Evolutionary conservation across 1,284 basidiomycete species (phyloP), one percentile per base, ranked within the genome.

Genomic region (Moesziomyces globuligerus): DNA sequence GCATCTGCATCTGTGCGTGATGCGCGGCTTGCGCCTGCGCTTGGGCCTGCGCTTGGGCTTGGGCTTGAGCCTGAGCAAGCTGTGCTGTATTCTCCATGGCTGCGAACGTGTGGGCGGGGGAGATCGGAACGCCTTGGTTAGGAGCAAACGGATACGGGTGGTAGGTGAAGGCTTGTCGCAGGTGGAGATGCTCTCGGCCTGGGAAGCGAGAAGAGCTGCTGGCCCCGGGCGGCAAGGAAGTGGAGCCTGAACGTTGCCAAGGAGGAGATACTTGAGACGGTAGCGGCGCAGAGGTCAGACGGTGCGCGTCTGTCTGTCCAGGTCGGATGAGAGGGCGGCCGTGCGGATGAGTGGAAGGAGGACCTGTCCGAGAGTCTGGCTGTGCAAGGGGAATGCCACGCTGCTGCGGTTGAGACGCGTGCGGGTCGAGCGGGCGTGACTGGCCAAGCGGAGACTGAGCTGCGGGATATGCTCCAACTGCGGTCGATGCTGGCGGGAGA

Each of bases 31-130:
- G 75, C 10, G 75, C 71, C 41, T 76, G 76, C 13, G 60, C 67
- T n/a, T 77, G 76, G 9, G 74, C 75, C 28, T 75, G 72, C 11
- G 72, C 60, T 40, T 72, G 69, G 6, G 58, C 53, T 37, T 73
- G 70, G 11, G 66, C 59, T 18, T 68, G 57, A 21, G 57, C 45
- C 34, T 59, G 65, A 42, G 67, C 52, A 46, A 65, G 54, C 25
- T 64, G 67, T 36, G 58, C 58, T 44, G 39, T 54, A 21, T 53
- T 58, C 38, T 72, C 69, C 69, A 72, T 72, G 17, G 48, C 28
- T 58, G 43, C 10, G 15, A 13, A 36, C 17, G 34, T 15, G 34
- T 48, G 38, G 8, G 39, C 51, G 20, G 51, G 44, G 1, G 51
- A 17, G 17, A 6, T 13, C 15, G 32, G 32, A 34, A 7, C 10